These are phyloP conservation scores for Phyllosticta capitalensis DNA, from an alignment of 2,329 filamentous ascomycete genomes.

Conservation along the genomic window DNA sequence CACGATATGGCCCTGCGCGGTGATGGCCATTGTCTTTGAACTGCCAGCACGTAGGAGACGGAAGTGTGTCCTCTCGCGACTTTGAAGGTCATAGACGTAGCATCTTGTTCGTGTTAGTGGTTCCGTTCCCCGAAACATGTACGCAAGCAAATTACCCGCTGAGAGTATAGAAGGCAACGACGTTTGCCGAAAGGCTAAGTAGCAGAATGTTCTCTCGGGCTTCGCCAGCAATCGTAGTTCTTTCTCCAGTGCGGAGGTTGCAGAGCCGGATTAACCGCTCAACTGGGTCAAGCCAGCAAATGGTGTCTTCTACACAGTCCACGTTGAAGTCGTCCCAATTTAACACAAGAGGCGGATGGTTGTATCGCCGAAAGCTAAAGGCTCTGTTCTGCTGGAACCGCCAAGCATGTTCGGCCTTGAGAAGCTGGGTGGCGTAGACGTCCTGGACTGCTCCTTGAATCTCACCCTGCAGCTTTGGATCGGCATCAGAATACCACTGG, in stretches of 20 bases:
- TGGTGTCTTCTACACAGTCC: background rate
- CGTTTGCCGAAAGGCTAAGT: slow-evolving; percentile 16
- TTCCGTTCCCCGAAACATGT: background rate
- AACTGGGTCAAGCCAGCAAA: background rate
- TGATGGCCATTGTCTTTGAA: background rate
- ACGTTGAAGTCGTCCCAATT: background rate
- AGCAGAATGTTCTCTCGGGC: slow-evolving; percentile 18
- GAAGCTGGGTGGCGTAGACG: background rate
- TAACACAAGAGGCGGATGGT: too few species aligned
- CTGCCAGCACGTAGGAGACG: background rate
- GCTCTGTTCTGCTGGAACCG: slow-evolving; percentile 18
- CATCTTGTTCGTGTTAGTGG: background rate
- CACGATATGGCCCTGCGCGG: background rate
- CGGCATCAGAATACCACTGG: slow-evolving; percentile 16
- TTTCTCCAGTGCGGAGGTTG: background rate
- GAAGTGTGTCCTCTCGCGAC: background rate
- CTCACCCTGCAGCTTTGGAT: slow-evolving; percentile 14
- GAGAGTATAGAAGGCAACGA: slow-evolving; percentile 18
- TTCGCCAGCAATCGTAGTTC: slow-evolving; percentile 12
- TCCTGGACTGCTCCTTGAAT: background rate
- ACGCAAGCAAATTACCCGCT: background rate
- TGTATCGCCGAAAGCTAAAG: background rate
- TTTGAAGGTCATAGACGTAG: background rate
- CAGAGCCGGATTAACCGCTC: background rate
- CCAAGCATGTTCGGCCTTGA: slow-evolving; percentile 19